These are phyloP conservation scores for Xylogone sp. DNA, from an alignment of 2,329 filamentous ascomycete species.

Conservation along the genomic window DNA sequence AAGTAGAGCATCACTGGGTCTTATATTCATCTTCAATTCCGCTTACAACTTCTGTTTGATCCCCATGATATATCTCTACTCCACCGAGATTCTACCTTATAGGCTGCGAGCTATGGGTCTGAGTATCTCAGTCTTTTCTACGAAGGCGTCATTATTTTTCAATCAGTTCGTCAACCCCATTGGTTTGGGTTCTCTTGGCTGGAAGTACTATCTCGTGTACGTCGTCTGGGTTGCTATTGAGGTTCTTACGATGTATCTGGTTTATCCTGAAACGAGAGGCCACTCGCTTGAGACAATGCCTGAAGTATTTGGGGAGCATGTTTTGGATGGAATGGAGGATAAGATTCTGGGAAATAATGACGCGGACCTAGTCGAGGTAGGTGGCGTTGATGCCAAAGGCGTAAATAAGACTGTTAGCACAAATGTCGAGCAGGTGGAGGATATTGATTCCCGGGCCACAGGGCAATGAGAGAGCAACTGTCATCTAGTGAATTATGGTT, in stretches of 20 bases:
- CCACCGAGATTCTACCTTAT: constrained; percentile 35
- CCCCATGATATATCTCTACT: constrained; percentile 25
- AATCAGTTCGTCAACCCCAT: constrained; percentile 38
- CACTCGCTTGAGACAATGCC: constrained; percentile 38
- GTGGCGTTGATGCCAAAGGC: constrained; percentile 9
- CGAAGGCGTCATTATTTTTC: constrained; percentile 27
- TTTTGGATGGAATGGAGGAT: constrained; percentile 22
- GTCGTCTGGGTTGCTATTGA: constrained; percentile 22
- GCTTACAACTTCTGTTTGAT: not conserved
- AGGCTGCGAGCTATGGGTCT: constrained; percentile 31
- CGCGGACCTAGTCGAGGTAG: constrained; percentile 5
- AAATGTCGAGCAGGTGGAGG: not conserved
- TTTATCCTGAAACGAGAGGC: constrained; percentile 36
- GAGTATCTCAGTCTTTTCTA: constrained; percentile 38
- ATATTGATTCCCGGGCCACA: too few relatives aligned
- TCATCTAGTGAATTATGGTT: too few relatives aligned
- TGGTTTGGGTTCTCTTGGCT: constrained; percentile 35
- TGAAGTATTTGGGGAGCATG: constrained; percentile 23
- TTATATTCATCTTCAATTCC: not conserved
- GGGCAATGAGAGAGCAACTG: too few relatives aligned
- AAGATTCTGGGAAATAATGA: constrained; percentile 19
- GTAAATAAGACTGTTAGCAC: constrained; percentile 13
- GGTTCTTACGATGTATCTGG: constrained; percentile 17
- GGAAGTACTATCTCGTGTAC: constrained; percentile 33
- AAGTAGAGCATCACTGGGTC: constrained; percentile 7